phyloP scores from a whole-genome alignment of 306 rosid genomes.

The Medicago lupulina region DNA sequence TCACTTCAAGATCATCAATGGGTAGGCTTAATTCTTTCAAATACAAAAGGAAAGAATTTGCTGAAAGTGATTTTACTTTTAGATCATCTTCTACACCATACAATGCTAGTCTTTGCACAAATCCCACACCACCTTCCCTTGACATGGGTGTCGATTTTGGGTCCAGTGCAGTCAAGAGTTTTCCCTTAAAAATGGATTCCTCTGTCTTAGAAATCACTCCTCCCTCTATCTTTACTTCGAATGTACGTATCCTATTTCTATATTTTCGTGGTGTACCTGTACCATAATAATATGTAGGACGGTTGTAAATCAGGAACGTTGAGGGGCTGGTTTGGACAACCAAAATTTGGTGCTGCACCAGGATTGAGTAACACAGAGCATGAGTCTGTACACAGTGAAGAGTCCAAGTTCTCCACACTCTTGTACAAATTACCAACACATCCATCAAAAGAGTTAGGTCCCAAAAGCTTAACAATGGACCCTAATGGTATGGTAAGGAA shows the following conservation, averaged over 20 bases:
- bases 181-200: neutral
- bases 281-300: neutral
- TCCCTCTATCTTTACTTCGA: neutral
- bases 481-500: no score
- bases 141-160: no score
- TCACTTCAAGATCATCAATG: no score
- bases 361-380: slow-evolving; percentile 34
- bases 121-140: no score
- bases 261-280: no score
- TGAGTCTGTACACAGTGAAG: no score
- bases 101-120: neutral
- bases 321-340: slow-evolving; percentile 31
- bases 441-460: no score
- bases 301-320: slow-evolving; percentile 1
- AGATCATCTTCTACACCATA: neutral
- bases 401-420: neutral
- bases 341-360: slow-evolving; percentile 30
- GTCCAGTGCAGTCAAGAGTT: neutral
- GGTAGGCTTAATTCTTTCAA: neutral
- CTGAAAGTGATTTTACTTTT: no score
- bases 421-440: no score
- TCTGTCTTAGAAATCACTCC: slow-evolving; percentile 10
- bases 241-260: no score
- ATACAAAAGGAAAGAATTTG: no score
- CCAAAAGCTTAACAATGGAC: no score